Base-by-base conservation (phyloP, 2,329 filamentous ascomycete genomes). In the Alternaria sp. region DNA sequence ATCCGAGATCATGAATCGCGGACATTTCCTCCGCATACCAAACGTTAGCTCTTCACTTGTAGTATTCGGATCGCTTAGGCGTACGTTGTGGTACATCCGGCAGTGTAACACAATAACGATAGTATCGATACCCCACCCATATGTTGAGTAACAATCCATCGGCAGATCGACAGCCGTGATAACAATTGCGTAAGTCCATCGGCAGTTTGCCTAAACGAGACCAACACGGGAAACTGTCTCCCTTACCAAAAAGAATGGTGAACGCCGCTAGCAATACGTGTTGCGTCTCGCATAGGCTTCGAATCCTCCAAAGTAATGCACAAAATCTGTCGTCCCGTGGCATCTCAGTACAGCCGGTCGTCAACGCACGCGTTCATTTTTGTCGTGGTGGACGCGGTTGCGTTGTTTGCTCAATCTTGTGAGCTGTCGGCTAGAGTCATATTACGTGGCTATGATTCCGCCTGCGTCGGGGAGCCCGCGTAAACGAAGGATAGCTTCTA, bases 381-480 rank as follows among this genome's bases (percentile, higher is more conserved):
- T 18, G 34, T 18, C 20, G 16, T 28, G 32, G 22, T 22, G 8
- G 36, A n/a, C 16, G 14, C 30, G 16, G 16, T 24, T 46, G 54
- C 28, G 36, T 43, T 58, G 59, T 61, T 58, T 58, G 59, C 54
- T 58, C 32, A 38, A 36, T 32, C 36, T 38, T 18, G 46, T 18
- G 36, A 41, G 49, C 14, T 22, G 26, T 41, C 26, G 34, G 55
- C 22, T 51, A 30, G 46, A 22, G 20, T 14, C 14, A 3, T 39
- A n/a, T 36, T 32, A 55, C 46, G 51, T 59, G 32, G 51, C 30
- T 46, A 9, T 28, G 30, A 7, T 49, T 51, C 24, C 30, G 28
- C 24, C 32, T 42, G 24, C 32, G 32, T 18, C 9, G 34, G 47
- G n/a, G 47, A 54, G 47, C 46, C 51, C 46, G 18, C 22, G 22